Evolutionary conservation across 2,329 filamentous ascomycete genomes (phyloP).

Genomic region (Cladosporium oxysporum): DNA sequence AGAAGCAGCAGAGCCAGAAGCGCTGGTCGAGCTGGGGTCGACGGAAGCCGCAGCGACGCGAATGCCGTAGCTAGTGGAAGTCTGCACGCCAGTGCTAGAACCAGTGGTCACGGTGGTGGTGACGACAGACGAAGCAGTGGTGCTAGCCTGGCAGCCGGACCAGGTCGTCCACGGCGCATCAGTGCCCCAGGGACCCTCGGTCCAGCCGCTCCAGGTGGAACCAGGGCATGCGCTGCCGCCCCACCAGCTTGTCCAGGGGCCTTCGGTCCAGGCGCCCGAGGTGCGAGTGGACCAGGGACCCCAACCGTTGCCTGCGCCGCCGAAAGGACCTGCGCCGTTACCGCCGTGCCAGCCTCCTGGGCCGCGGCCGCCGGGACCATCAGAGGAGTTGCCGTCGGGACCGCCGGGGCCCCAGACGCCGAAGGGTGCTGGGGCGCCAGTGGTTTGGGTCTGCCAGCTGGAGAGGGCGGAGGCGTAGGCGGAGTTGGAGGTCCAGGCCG

Average conservation of each 20-base stretch:
- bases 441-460: conserved; percentile 24
- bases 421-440: conserved; percentile 28
- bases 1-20: conserved; percentile 23
- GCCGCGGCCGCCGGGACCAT: conserved; percentile 17
- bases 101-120: conserved; percentile 35
- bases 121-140: conserved; percentile 34
- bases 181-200: conserved; percentile 34
- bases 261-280: conserved; percentile 34
- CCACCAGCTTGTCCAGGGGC: conserved; percentile 41
- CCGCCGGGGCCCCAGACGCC: conserved; percentile 22
- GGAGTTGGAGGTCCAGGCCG: conserved; percentile 28
- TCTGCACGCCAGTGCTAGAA: conserved; percentile 25
- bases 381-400: neutral
- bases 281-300: conserved; percentile 34
- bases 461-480: conserved; percentile 28
- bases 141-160: conserved; percentile 36
- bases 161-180: conserved; percentile 40
- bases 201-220: conserved; percentile 40
- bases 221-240: conserved; percentile 36
- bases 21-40: conserved; percentile 19
- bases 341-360: conserved; percentile 24
- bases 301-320: conserved; percentile 32
- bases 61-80: conserved; percentile 35
- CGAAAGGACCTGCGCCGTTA: conserved; percentile 27
- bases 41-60: conserved; percentile 32